These are phyloP conservation scores for Beauveria sp. DNA, from an alignment of 2,329 filamentous ascomycete genomes.

Conservation along the genomic window DNA sequence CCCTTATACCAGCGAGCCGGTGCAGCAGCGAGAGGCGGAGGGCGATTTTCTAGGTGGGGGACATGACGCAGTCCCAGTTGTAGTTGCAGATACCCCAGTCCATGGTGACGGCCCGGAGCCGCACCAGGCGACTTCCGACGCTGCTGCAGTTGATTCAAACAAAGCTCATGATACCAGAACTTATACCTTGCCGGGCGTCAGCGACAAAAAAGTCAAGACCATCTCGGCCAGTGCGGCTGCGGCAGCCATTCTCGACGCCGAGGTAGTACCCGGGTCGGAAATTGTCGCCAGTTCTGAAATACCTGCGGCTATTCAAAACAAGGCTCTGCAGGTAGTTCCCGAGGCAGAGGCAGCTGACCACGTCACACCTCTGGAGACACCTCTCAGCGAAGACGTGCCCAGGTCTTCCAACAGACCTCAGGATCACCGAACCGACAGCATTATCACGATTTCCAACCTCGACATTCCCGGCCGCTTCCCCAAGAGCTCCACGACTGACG, in stretches of 20 bases:
- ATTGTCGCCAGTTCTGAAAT: background rate
- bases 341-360: slow-evolving; percentile 15
- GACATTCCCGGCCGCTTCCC: slow-evolving; percentile 65
- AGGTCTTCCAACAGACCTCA: slow-evolving; percentile 4
- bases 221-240: background rate
- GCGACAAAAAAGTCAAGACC: slow-evolving; percentile 1
- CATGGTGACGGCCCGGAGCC: slow-evolving; percentile 9
- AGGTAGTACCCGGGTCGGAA: background rate
- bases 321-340: slow-evolving; percentile 12
- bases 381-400: slow-evolving; percentile 12
- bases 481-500: slow-evolving; percentile 38
- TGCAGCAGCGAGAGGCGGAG: slow-evolving; percentile 16
- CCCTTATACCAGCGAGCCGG: slow-evolving; percentile 45
- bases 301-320: background rate
- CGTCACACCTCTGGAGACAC: slow-evolving; percentile 4
- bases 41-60: slow-evolving; percentile 2
- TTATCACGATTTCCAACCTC: slow-evolving; percentile 54
- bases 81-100: slow-evolving; percentile 5
- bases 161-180: slow-evolving; percentile 10
- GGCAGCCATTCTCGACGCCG: slow-evolving; percentile 1
- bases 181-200: slow-evolving; percentile 12
- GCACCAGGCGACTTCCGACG: background rate
- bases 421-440: slow-evolving; percentile 32
- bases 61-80: slow-evolving; percentile 8
- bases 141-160: background rate